Evolutionary conservation across 2,329 filamentous ascomycete genomes (phyloP), one percentile per base, ranked within the genome.

Genomic region (Fusarium decemcellulare): DNA sequence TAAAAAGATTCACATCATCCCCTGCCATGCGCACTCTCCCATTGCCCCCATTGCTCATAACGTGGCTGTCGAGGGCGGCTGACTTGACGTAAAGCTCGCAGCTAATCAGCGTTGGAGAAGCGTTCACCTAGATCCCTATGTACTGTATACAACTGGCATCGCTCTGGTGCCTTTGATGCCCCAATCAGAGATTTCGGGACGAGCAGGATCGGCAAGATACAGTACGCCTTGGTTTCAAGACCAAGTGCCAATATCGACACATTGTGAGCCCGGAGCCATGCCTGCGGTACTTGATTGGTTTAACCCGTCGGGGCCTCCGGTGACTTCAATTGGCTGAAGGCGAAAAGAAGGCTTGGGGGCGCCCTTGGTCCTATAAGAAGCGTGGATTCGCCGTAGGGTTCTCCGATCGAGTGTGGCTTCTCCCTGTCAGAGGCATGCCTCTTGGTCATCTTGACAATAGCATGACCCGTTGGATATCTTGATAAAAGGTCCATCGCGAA

Each of bases 371-470:
- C 29, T 32, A 48, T 36, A 15, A 34, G 27, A 32, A 11, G 8
- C 42, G 8, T 7, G 5, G 30, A 36, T 34, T 34, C 32, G 12
- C 8, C 32, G 32, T 12, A 34, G 32, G 32, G 32, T 34, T 12
- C 32, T 34, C 32, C 7, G 32, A 34, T 34, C 32, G 12, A 34
- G 32, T 9, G 32, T 34, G 39, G 15, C 15, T n/a, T 43, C 9
- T 7, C n/a, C 15, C 15, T 34, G 30, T 18, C 27, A 8, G 16
- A 11, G 8, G 36, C 12, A 15, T n/a, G 7, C 57, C 57, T 23
- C 18, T 29, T 15, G 34, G 36, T 66, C 46, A 65, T 53, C 2
- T 66, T 62, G 62, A 66, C 42, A 61, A 18, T 30, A 40, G 3
- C 51, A 57, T 44, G 39, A 18, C 39, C n/a, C 16, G 8, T n/a